Conservation (phyloP, 495 filamentous ascomycete species). For the Podospora fimiseda region DNA sequence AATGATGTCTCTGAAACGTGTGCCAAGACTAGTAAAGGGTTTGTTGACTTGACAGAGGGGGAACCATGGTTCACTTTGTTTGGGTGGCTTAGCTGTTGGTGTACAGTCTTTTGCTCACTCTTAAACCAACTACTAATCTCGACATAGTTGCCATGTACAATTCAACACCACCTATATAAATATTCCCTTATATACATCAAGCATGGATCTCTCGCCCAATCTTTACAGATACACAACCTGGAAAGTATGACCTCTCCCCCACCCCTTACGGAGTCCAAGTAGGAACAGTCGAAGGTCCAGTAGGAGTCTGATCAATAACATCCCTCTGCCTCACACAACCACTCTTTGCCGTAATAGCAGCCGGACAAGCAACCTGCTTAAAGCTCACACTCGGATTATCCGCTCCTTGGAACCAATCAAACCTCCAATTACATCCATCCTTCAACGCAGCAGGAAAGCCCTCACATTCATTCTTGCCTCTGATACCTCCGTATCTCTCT, state of each 20-base stretch:
- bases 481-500: conserved; percentile 55
- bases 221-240: too few species aligned
- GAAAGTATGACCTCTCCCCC: background rate
- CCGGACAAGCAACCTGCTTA: conserved; percentile 54
- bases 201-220: too few species aligned
- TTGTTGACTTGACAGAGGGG: background rate
- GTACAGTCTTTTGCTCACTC: too few species aligned
- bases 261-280: conserved; percentile 1
- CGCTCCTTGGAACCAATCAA: conserved; percentile 57
- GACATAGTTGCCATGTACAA: too few species aligned
- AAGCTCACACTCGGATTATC: conserved; percentile 57
- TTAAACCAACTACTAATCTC: too few species aligned
- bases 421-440: conserved; percentile 62
- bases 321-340: conserved; percentile 29
- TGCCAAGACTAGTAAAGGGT: background rate
- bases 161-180: too few species aligned
- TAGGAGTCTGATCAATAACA: conserved; percentile 32
- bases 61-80: too few species aligned
- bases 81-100: too few species aligned
- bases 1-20: background rate
- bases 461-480: conserved; percentile 45
- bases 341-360: conserved; percentile 50
- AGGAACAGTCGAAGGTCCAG: background rate
- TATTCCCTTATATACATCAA: too few species aligned
- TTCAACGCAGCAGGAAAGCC: conserved; percentile 51